phyloP scores from a whole-genome alignment of 2,329 filamentous ascomycete species.

The Sporothrix sp. region DNA sequence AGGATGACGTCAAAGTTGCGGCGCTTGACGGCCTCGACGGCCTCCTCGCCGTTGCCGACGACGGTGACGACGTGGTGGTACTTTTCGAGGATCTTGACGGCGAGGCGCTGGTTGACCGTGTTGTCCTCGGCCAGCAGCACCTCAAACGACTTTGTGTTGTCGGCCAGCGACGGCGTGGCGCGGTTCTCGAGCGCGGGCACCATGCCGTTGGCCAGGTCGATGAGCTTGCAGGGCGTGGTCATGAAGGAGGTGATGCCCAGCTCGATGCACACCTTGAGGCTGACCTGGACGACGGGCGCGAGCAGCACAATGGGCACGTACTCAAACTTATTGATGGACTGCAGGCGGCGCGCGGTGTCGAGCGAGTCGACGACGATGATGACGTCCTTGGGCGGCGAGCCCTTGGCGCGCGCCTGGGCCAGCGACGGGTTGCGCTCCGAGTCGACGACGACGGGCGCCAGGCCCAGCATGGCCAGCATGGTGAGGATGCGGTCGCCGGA shows the following conservation, averaged over 20 bases:
- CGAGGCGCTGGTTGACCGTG: slow-evolving; percentile 88
- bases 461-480: slow-evolving; percentile 69
- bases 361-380: slow-evolving; percentile 95
- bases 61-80: slow-evolving; percentile 90
- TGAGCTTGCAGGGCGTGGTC: slow-evolving; percentile 90
- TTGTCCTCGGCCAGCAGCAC: slow-evolving; percentile 96
- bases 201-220: slow-evolving; percentile 92
- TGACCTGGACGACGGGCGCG: slow-evolving; percentile 81
- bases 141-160: slow-evolving; percentile 91
- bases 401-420: slow-evolving; percentile 42
- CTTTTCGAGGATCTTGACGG: slow-evolving; percentile 94
- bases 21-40: slow-evolving; percentile 82
- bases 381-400: slow-evolving; percentile 73
- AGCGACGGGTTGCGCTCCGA: slow-evolving; percentile 57
- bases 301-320: slow-evolving; percentile 93
- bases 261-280: slow-evolving; percentile 85
- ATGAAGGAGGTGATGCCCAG: slow-evolving; percentile 98
- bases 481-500: slow-evolving; percentile 65
- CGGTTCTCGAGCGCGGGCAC: slow-evolving; percentile 90
- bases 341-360: slow-evolving; percentile 73
- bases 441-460: slow-evolving; percentile 76
- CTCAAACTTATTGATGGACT: slow-evolving; percentile 90
- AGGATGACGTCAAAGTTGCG: slow-evolving; percentile 93
- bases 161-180: slow-evolving; percentile 80
- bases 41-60: slow-evolving; percentile 89